Conservation (phyloP, 306 rosid genomes). For the Abrus precatorius region DNA sequence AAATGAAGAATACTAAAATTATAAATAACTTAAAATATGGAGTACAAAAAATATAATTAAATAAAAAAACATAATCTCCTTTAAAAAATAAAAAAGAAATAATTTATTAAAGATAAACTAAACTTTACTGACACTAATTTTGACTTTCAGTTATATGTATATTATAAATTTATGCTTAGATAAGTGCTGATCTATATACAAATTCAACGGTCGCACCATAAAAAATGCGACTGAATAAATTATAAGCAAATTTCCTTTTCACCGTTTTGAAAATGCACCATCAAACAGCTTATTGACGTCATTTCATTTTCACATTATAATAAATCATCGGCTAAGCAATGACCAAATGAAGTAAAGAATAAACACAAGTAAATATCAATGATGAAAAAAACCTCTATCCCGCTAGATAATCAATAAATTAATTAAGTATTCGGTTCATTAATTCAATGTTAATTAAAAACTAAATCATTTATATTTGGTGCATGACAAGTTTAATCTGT, state of each 20-base stretch:
- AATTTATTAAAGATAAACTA: too few relatives aligned
- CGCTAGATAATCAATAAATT: background rate
- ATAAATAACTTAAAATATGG: too few relatives aligned
- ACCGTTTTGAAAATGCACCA: background rate
- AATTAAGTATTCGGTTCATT: background rate
- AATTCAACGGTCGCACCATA: too few relatives aligned
- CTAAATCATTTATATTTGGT: background rate
- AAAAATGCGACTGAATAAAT: background rate
- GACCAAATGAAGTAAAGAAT: background rate
- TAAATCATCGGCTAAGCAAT: background rate
- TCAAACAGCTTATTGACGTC: background rate
- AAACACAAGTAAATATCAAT: background rate
- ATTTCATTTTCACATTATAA: background rate
- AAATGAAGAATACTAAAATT: too few relatives aligned
- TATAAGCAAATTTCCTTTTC: background rate
- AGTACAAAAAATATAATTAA: too few relatives aligned
- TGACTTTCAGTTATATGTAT: too few relatives aligned
- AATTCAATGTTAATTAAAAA: background rate
- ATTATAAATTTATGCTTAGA: too few relatives aligned
- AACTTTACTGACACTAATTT: too few relatives aligned
- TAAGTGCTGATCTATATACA: too few relatives aligned
- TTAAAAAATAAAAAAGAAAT: too few relatives aligned
- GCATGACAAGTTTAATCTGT: background rate
- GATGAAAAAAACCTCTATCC: background rate
- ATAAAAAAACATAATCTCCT: too few relatives aligned